phyloP scores from a whole-genome alignment of 2,329 filamentous ascomycete species.

The Aureobasidium subglaciale region DNA sequence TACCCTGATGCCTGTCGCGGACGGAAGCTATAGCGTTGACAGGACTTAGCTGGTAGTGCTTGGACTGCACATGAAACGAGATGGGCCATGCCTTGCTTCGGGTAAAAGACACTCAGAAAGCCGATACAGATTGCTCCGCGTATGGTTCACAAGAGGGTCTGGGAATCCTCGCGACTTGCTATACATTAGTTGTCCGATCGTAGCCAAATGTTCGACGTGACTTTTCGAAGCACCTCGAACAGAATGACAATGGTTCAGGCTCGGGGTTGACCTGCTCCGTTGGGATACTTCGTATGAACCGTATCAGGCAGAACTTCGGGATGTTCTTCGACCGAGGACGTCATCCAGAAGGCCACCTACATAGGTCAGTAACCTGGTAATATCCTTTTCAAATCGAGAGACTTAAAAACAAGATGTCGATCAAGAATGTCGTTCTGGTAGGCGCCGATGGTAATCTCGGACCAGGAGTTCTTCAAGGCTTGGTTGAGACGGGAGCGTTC shows the following conservation, averaged over 20 bases:
- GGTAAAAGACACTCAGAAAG: not conserved
- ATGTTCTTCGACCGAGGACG: not conserved
- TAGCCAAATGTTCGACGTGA: too few relatives aligned
- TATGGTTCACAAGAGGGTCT: too few relatives aligned
- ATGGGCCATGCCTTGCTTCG: not conserved
- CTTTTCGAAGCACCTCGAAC: not conserved
- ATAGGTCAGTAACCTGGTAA: not conserved
- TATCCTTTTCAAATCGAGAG: too few relatives aligned
- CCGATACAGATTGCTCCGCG: not conserved
- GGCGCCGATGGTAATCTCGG: conserved; percentile 41
- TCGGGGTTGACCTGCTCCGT: not conserved
- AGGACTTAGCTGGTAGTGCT: not conserved
- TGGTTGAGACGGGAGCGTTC: conserved; percentile 39
- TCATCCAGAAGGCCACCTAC: not conserved
- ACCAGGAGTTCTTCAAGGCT: conserved; percentile 33
- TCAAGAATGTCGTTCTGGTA: conserved; percentile 39
- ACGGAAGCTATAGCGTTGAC: conserved; percentile 2
- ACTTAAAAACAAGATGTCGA: conserved; percentile 19
- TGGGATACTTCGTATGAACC: not conserved
- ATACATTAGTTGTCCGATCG: too few relatives aligned
- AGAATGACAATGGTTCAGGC: not conserved
- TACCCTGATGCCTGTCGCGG: not conserved
- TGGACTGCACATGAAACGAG: conserved; percentile 2
- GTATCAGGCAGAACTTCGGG: conserved; percentile 12
- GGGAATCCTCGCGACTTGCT: too few relatives aligned